Evolutionary conservation across 805 yeast species (phyloP), one percentile per base, ranked within the genome.

Genomic region (Kodamaea lidongshanica): DNA sequence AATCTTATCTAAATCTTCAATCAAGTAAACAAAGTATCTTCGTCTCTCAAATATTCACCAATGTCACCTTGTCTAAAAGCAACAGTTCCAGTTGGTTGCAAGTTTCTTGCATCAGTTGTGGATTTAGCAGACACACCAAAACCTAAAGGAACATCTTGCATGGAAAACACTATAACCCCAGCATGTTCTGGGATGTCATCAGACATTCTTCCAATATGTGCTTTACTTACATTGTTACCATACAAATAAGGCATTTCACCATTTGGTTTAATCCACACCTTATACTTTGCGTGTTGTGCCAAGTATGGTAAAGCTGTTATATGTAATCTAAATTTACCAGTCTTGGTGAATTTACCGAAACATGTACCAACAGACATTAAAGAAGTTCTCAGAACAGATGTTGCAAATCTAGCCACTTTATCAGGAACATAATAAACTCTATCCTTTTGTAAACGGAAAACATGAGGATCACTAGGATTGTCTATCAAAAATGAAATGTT

Each of bases 241-340:
- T 92, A 92, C 42, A 92, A 62, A 54, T 81, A 92, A 9, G 98
- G 97, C 98, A 92, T 92, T 60, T 92, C 98, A 47, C 98, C 98
- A 52, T 92, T 92, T 30, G 77, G 78, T 58, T 92, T 92, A 59
- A 92, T 85, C 98, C 98, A 92, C 23, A 92, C 68, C 61, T 89
- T 92, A 64, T 79, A 87, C 56, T 83, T 84, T 28, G 98, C 96
- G 53, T 80, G 79, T 46, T 84, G 80, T 2, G 95, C 80, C 34
- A 92, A 62, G 39, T 84, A 72, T 27, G 83, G 78, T 40, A 92
- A 69, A 3, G 96, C 71, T n/a, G 98, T 92, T 39, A 92, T 79
- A 56, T 92, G 98, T 43, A 92, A 67, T 60, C 95, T 75, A 66
- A 92, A 92, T 60, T 92, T 92, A 17, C 96, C 96, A 3, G 96